These are phyloP conservation scores for Hymenoscyphus scutula DNA, from an alignment of 2,329 filamentous ascomycete genomes.

Conservation along the genomic window DNA sequence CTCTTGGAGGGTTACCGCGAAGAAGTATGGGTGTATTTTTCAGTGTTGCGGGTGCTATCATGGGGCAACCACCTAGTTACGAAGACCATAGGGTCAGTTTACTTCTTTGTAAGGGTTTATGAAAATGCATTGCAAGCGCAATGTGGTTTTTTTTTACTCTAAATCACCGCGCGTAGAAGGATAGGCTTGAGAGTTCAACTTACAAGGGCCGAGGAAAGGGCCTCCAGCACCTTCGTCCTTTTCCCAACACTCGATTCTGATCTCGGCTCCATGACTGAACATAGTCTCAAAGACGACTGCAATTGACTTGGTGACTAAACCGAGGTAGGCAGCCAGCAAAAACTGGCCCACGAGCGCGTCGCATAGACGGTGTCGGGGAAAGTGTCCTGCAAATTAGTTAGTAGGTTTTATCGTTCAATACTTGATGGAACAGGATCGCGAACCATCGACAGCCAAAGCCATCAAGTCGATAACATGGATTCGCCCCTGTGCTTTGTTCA, in stretches of 20 bases:
- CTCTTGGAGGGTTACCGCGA: neutral
- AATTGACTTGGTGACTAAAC: neutral
- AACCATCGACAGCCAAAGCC: too few relatives aligned
- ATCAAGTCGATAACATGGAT: too few relatives aligned
- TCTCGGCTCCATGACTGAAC: neutral
- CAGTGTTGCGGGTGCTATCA: neutral
- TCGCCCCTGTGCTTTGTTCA: too few relatives aligned
- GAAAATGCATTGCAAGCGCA: neutral
- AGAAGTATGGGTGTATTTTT: neutral
- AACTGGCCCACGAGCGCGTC: neutral
- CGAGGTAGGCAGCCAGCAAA: neutral
- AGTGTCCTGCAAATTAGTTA: neutral
- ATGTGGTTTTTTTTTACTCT: neutral
- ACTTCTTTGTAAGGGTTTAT: neutral
- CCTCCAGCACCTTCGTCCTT: neutral
- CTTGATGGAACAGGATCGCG: too few relatives aligned
- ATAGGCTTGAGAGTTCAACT: neutral
- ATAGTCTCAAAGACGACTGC: neutral
- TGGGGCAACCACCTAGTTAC: neutral
- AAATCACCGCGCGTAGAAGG: neutral
- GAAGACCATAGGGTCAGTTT: neutral
- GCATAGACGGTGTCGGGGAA: neutral
- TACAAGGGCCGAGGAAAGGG: neutral
- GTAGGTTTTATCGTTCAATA: too few relatives aligned
- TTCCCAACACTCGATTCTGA: neutral